Evolutionary conservation across 352 stramenopile genomes (phyloP).

Genomic region (Blastocystis hominis): DNA sequence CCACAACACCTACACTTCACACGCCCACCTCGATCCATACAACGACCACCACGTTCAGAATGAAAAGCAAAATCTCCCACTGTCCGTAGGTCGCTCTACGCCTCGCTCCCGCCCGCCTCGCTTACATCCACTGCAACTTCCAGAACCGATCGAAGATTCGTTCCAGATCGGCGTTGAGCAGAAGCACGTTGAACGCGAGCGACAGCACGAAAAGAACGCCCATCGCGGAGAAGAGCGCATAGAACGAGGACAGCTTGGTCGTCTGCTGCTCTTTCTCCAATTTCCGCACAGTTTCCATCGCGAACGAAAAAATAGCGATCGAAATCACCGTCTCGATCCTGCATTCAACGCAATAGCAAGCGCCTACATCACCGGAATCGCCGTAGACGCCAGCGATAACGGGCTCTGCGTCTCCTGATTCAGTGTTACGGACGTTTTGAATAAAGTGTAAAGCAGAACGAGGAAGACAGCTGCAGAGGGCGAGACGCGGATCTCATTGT

Average conservation of each 20-base stretch:
- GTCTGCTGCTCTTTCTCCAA: not conserved
- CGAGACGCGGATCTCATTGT: not conserved
- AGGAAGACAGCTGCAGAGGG: not conserved
- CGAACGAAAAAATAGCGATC: not conserved
- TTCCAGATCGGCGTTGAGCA: not conserved
- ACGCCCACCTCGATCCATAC: not conserved
- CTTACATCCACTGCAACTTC: constrained; percentile 45
- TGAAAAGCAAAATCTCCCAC: not conserved
- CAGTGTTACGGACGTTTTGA: not conserved
- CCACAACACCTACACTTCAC: not conserved
- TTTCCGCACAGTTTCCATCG: not conserved
- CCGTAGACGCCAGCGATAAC: not conserved
- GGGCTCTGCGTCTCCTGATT: not conserved
- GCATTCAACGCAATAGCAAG: not conserved
- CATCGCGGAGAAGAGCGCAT: not conserved
- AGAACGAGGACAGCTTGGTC: not conserved
- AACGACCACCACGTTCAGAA: not conserved
- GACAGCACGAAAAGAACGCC: not conserved
- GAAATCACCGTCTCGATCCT: not conserved
- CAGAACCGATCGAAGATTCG: not conserved
- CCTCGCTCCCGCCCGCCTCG: not conserved
- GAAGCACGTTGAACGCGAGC: not conserved
- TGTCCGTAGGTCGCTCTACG: not conserved
- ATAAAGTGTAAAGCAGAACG: not conserved
- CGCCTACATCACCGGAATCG: not conserved